Conservation (phyloP, 306 rosid species). For the Gynostemma pentaphyllum region DNA sequence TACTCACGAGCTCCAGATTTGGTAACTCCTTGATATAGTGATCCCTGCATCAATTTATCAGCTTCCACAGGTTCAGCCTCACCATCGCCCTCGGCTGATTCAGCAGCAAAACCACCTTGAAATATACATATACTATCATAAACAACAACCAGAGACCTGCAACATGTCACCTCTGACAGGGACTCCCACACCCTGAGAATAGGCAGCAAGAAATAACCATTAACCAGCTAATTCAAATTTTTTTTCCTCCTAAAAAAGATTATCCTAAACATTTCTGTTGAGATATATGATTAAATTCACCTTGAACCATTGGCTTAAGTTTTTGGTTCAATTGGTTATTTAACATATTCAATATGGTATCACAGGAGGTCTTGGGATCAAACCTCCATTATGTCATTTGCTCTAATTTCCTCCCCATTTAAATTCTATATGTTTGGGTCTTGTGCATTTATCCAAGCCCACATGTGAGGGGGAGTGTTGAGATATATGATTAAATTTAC, state of each 20-base stretch:
- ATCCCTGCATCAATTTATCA: constrained; percentile 56
- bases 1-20: constrained; percentile 85
- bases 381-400: too few species aligned
- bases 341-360: too few species aligned
- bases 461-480: too few species aligned
- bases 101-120: constrained; percentile 71
- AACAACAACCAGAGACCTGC: constrained; percentile 65
- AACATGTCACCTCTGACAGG: constrained; percentile 51
- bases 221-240: constrained; percentile 6
- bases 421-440: too few species aligned
- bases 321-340: too few species aligned
- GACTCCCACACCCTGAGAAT: constrained; percentile 77
- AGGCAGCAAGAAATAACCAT: constrained; percentile 18
- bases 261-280: too few species aligned
- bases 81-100: constrained; percentile 32
- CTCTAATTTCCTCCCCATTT: too few species aligned
- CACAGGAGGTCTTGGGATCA: too few species aligned
- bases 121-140: constrained; percentile 54
- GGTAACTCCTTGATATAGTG: constrained; percentile 49
- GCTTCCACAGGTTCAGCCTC: constrained; percentile 54
- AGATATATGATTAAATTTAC: too few species aligned
- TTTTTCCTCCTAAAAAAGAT: not conserved
- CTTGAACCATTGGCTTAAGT: too few species aligned
- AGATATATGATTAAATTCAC: too few species aligned
- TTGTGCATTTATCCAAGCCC: too few species aligned